phyloP scores from a whole-genome alignment of 805 yeast species.

The Monosporozyma aerobia region DNA sequence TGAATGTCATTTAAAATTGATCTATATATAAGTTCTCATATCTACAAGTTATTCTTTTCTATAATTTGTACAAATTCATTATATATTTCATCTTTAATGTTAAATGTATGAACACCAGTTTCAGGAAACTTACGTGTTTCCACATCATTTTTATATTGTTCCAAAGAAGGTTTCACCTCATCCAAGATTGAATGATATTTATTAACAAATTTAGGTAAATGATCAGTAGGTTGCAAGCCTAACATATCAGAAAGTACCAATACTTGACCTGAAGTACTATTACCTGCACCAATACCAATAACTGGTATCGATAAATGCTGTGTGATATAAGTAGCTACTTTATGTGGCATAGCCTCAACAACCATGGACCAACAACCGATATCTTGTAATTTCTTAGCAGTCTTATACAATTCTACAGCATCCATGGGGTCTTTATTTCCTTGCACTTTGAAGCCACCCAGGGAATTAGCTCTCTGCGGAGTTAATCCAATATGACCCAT shows the following conservation, averaged over 20 bases:
- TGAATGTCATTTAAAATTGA: background rate
- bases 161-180: slow-evolving; percentile 42
- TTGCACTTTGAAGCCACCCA: slow-evolving; percentile 86
- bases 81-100: slow-evolving; percentile 56
- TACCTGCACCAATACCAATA: slow-evolving; percentile 95
- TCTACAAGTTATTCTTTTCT: background rate
- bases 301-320: slow-evolving; percentile 58
- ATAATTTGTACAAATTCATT: slow-evolving; percentile 28
- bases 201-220: slow-evolving; percentile 64
- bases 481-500: slow-evolving; percentile 89
- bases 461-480: slow-evolving; percentile 71
- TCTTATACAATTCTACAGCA: slow-evolving; percentile 51
- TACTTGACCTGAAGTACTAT: slow-evolving; percentile 77
- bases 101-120: slow-evolving; percentile 51
- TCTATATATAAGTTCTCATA: background rate
- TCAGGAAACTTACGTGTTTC: slow-evolving; percentile 49
- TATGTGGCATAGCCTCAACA: slow-evolving; percentile 79
- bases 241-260: slow-evolving; percentile 77
- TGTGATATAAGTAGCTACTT: slow-evolving; percentile 59
- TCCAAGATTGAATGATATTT: slow-evolving; percentile 47
- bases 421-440: slow-evolving; percentile 46
- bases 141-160: slow-evolving; percentile 53
- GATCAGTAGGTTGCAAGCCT: slow-evolving; percentile 51
- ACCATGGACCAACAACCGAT: slow-evolving; percentile 73
- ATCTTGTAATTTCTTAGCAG: slow-evolving; percentile 59